These are phyloP conservation scores for Alternaria rosae DNA, from an alignment of 2,329 filamentous ascomycete species.

Conservation along the genomic window DNA sequence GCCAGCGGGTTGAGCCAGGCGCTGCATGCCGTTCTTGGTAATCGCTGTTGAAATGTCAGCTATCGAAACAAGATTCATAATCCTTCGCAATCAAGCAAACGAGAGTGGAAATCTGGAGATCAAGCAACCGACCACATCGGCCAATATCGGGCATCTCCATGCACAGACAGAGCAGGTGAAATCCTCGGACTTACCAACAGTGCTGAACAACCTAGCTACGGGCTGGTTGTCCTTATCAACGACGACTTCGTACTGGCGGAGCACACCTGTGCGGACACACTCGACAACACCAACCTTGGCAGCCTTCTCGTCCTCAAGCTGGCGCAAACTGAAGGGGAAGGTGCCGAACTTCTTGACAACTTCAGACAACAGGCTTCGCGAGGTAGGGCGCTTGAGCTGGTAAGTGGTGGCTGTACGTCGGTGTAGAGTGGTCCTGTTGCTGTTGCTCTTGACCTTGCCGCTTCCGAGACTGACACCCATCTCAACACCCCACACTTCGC, in stretches of 20 bases:
- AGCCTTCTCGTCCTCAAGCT: slow-evolving; percentile 94
- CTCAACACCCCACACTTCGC: slow-evolving; percentile 98
- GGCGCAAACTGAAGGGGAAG: slow-evolving; percentile 97
- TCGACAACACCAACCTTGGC: slow-evolving; percentile 96
- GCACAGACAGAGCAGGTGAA: slow-evolving; percentile 2
- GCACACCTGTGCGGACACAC: slow-evolving; percentile 89
- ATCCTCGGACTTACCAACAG: slow-evolving; percentile 86
- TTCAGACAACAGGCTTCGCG: slow-evolving; percentile 90
- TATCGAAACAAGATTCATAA: not conserved
- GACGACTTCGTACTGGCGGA: slow-evolving; percentile 95
- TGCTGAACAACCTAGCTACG: slow-evolving; percentile 87
- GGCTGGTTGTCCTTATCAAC: slow-evolving; percentile 89
- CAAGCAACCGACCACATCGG: not conserved
- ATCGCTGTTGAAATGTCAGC: slow-evolving; percentile 68
- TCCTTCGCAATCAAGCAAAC: not conserved
- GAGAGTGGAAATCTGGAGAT: not conserved
- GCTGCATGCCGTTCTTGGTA: slow-evolving; percentile 95
- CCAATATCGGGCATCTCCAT: not conserved
- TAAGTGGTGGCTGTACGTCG: slow-evolving; percentile 92
- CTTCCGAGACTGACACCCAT: slow-evolving; percentile 88
- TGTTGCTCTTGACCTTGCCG: slow-evolving; percentile 92
- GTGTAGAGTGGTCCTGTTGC: slow-evolving; percentile 87
- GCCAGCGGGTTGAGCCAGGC: slow-evolving; percentile 77
- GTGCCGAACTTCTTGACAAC: slow-evolving; percentile 96
- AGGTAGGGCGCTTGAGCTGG: slow-evolving; percentile 90